Percentiles rank a stretch among this genome's conserved stretches.
Conservation (phyloP, 2,329 filamentous ascomycete species). For the Neonectria neomacrospora region DNA sequence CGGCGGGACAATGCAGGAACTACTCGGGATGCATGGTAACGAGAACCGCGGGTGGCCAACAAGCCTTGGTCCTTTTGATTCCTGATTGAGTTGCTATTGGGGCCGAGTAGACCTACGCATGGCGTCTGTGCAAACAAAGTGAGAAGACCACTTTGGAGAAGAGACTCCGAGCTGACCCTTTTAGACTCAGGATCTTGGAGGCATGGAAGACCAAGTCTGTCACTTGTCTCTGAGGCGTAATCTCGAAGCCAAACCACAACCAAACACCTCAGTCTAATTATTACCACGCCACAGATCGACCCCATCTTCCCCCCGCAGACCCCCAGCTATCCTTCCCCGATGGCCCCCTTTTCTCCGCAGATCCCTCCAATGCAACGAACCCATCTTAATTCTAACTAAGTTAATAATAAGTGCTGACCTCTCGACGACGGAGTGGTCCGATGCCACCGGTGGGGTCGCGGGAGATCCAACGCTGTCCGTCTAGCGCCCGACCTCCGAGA, state of each 20-base stretch:
- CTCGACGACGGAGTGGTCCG: conserved; percentile 6
- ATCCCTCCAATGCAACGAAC: conserved; percentile 10
- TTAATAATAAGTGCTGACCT: neutral
- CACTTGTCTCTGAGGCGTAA: neutral
- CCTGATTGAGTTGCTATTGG: too few species aligned
- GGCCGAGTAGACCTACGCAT: too few species aligned
- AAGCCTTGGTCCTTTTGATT: neutral
- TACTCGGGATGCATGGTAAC: neutral
- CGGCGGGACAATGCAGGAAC: neutral
- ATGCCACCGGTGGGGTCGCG: conserved; percentile 11
- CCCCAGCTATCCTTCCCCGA: conserved; percentile 38
- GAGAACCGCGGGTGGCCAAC: neutral
- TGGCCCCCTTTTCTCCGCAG: conserved; percentile 36
- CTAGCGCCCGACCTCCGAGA: conserved; percentile 3
- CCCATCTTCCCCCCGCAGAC: conserved; percentile 42
- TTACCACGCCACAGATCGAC: conserved; percentile 17
- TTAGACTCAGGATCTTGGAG: neutral
- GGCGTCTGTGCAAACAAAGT: neutral
- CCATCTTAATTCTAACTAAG: too few species aligned
- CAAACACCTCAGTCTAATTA: neutral
- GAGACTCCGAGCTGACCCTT: neutral
- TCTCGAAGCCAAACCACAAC: neutral
- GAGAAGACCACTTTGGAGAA: neutral
- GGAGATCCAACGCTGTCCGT: conserved; percentile 23
- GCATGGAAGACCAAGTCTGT: conserved; percentile 11